phyloP scores from a whole-genome alignment of 75 land plant genomes.

The Pinus taeda region DNA sequence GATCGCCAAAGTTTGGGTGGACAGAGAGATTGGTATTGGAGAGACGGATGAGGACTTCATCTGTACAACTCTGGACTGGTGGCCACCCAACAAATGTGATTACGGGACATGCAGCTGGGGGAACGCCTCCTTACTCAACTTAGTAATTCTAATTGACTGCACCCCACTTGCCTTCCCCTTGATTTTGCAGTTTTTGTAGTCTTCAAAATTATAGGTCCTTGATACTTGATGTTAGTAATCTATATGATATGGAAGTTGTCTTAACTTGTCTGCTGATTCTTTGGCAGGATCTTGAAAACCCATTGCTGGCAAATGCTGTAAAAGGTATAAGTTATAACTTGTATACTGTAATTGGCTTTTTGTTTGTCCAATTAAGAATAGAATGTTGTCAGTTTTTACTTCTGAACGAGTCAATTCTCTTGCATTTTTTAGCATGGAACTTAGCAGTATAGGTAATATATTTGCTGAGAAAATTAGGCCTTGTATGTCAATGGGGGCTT shows the following conservation, averaged over 20 bases:
- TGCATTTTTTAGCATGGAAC: too few species aligned
- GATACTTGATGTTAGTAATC: background rate
- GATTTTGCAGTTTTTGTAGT: background rate
- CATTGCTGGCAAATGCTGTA: slow-evolving; percentile 30
- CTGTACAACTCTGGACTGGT: slow-evolving; percentile 68
- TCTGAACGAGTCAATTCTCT: too few species aligned
- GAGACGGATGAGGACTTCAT: slow-evolving; percentile 45
- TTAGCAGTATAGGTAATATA: too few species aligned
- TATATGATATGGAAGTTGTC: background rate
- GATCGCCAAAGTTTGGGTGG: too few species aligned
- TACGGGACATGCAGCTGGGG: slow-evolving; percentile 46
- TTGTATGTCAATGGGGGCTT: too few species aligned
- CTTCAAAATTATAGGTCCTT: background rate
- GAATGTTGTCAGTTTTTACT: too few species aligned
- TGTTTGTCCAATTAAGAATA: too few species aligned
- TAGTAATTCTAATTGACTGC: slow-evolving; percentile 22
- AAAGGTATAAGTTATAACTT: slow-evolving; percentile 27
- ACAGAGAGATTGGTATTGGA: slow-evolving; percentile 11
- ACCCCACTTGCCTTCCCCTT: background rate
- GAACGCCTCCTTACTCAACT: slow-evolving; percentile 40
- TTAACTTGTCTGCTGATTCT: background rate
- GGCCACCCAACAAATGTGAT: slow-evolving; percentile 62
- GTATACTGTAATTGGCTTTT: too few species aligned
- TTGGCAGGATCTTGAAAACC: slow-evolving; percentile 26
- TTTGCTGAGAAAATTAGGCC: too few species aligned